Conservation (phyloP, 495 filamentous ascomycete genomes). For the Penicillium canariense region DNA sequence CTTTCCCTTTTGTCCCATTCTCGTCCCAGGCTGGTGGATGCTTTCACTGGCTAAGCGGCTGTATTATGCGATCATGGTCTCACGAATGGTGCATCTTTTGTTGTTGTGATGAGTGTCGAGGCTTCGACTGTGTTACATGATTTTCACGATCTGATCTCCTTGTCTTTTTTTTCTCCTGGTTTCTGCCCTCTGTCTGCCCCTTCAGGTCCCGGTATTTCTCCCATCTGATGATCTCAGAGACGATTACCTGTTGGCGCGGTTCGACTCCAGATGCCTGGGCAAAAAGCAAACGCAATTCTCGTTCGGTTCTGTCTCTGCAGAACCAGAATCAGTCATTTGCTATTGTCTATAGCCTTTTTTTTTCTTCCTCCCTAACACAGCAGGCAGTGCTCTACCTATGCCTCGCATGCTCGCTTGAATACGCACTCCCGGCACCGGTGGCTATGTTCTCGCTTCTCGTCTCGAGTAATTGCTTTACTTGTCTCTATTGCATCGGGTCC, state of each 20-base stretch:
- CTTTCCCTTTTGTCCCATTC: conserved; percentile 1
- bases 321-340: not conserved
- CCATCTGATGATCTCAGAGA: not conserved
- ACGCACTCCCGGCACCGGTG: not conserved
- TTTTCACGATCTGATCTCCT: conserved; percentile 20
- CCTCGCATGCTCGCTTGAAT: not conserved
- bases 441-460: not conserved
- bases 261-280: not conserved
- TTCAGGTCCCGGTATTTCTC: not conserved
- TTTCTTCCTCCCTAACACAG: not conserved
- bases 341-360: not conserved
- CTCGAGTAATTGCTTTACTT: not conserved
- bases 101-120: conserved; percentile 25
- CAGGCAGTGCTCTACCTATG: not conserved
- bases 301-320: not conserved
- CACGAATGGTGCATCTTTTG: conserved; percentile 31
- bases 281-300: not conserved
- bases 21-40: not conserved
- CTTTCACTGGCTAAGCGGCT: conserved; percentile 4
- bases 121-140: conserved; percentile 34
- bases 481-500: not conserved
- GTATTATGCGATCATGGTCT: conserved; percentile 31
- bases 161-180: not conserved
- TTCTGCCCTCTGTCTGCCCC: not conserved
- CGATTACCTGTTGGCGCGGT: not conserved